Conservation (phyloP, 345 rosid species). For the Excoecaria cochinchinensis region DNA sequence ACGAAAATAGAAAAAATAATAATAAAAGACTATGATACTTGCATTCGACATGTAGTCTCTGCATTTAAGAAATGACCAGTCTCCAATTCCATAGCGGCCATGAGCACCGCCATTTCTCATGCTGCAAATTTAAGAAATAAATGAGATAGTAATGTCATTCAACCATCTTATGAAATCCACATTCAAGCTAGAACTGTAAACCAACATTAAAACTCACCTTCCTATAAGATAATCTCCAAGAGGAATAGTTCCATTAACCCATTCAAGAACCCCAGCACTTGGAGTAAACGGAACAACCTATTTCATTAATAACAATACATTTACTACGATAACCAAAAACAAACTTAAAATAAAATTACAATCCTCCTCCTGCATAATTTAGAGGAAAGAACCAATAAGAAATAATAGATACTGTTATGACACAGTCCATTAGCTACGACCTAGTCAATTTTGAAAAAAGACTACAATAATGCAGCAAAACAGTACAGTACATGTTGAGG, state of each 20-base stretch:
- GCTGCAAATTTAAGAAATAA: slow-evolving; percentile 45
- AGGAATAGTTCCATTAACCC: slow-evolving; percentile 97
- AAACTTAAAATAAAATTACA: background rate
- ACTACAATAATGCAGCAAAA: too few species aligned
- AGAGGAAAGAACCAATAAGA: background rate
- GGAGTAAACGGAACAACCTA: slow-evolving; percentile 98
- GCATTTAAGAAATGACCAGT: slow-evolving; percentile 82
- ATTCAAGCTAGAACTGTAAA: slow-evolving; percentile 3
- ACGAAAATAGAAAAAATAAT: background rate
- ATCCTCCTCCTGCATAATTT: background rate
- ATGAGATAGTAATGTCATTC: slow-evolving; percentile 1
- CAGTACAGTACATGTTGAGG: too few species aligned
- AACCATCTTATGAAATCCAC: slow-evolving; percentile 14
- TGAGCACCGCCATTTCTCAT: slow-evolving; percentile 87
- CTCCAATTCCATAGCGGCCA: slow-evolving; percentile 75
- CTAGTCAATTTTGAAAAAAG: too few species aligned
- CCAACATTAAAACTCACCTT: slow-evolving; percentile 49
- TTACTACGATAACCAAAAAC: background rate
- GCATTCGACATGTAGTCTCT: slow-evolving; percentile 76
- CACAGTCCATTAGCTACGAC: too few species aligned
- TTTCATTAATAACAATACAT: slow-evolving; percentile 21
- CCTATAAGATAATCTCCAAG: slow-evolving; percentile 93
- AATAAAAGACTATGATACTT: slow-evolving; percentile 37
- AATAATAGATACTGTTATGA: background rate
- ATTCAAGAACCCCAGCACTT: slow-evolving; percentile 97